A percentile compares a stretch with the other conserved stretches of the same genome.
These are phyloP conservation scores for Didymella keratinophila DNA, from an alignment of 2,329 filamentous ascomycete species.

Conservation along the genomic window DNA sequence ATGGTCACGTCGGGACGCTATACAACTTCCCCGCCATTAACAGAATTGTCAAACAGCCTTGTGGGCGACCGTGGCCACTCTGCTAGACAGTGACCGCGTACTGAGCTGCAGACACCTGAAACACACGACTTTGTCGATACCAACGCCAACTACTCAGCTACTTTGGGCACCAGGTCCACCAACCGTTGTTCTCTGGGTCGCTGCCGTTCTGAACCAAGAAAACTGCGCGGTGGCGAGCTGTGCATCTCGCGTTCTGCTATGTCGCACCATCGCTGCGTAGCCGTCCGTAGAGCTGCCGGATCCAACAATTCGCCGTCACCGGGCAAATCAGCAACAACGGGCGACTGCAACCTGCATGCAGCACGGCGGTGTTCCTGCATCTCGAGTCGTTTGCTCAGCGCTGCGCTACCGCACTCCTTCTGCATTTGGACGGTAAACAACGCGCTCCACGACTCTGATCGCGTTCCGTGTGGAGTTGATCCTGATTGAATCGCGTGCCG, in stretches of 20 bases:
- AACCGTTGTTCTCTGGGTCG: slow-evolving; percentile 14
- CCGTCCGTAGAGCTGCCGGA: slow-evolving; percentile 31
- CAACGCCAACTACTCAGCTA: slow-evolving; percentile 14
- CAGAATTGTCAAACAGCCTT: slow-evolving; percentile 24
- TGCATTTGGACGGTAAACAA: slow-evolving; percentile 26
- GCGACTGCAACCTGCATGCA: slow-evolving; percentile 19
- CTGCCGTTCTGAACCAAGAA: slow-evolving; percentile 11
- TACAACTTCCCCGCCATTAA: slow-evolving; percentile 16
- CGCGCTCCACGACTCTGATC: slow-evolving; percentile 18
- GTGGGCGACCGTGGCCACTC: slow-evolving; percentile 21
- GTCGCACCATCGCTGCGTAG: slow-evolving; percentile 47
- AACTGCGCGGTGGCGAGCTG: slow-evolving; percentile 28
- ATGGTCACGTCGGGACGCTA: slow-evolving; percentile 10
- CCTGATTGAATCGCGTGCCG: neutral
- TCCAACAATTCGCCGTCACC: slow-evolving; percentile 30
- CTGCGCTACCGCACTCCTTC: slow-evolving; percentile 25
- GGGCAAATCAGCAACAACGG: slow-evolving; percentile 45
- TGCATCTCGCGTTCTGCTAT: slow-evolving; percentile 38
- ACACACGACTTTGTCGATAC: slow-evolving; percentile 27
- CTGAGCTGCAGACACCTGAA: slow-evolving; percentile 34
- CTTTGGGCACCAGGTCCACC: slow-evolving; percentile 34
- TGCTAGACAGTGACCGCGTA: slow-evolving; percentile 2
- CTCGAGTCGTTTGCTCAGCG: slow-evolving; percentile 27
- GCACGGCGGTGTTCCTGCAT: slow-evolving; percentile 42
- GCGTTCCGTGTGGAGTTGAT: slow-evolving; percentile 17